A percentile compares a stretch with the other conserved stretches of the same genome.
Conservation (phyloP, 2,329 filamentous ascomycete species). For the Colletotrichum cuscutae region DNA sequence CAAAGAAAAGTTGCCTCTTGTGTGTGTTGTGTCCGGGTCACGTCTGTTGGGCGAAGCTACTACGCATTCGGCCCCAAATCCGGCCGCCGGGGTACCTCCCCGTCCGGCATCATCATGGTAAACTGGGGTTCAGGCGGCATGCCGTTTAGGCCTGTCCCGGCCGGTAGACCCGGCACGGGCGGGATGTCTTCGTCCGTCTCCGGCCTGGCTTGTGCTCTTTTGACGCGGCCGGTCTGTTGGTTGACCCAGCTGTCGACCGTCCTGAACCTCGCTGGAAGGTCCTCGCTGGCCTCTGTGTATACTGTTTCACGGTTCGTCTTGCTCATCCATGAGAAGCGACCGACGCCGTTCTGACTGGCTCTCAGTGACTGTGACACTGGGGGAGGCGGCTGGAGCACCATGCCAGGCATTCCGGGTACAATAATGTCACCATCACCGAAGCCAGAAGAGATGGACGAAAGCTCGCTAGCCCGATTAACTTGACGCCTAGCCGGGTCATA, state of each 20-base stretch:
- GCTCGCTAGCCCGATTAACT: slow-evolving; percentile 56
- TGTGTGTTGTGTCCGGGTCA: slow-evolving; percentile 2
- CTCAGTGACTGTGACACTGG: slow-evolving; percentile 24
- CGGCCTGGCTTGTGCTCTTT: slow-evolving; percentile 55
- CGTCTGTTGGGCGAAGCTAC: slow-evolving; percentile 5
- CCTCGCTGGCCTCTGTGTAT: slow-evolving; percentile 64
- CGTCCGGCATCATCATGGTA: slow-evolving; percentile 62
- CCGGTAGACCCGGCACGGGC: slow-evolving; percentile 49
- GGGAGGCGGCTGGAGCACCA: slow-evolving; percentile 28
- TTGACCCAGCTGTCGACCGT: slow-evolving; percentile 72
- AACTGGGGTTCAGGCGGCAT: slow-evolving; percentile 58
- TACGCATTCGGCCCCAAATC: slow-evolving; percentile 38
- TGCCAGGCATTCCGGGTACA: slow-evolving; percentile 43
- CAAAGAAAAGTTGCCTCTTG: slow-evolving; percentile 26
- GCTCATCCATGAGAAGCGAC: slow-evolving; percentile 50
- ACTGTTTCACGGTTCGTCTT: slow-evolving; percentile 58
- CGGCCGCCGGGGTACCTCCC: slow-evolving; percentile 56
- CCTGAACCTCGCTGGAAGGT: slow-evolving; percentile 65
- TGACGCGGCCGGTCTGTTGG: slow-evolving; percentile 68
- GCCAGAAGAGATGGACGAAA: slow-evolving; percentile 72
- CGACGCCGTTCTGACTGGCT: slow-evolving; percentile 33
- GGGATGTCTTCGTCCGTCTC: slow-evolving; percentile 47
- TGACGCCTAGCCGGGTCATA: slow-evolving; percentile 48
- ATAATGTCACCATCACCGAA: slow-evolving; percentile 72
- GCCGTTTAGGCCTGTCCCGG: slow-evolving; percentile 45